phyloP scores from a whole-genome alignment of 352 stramenopile genomes.

The Phytopythium montanum region DNA sequence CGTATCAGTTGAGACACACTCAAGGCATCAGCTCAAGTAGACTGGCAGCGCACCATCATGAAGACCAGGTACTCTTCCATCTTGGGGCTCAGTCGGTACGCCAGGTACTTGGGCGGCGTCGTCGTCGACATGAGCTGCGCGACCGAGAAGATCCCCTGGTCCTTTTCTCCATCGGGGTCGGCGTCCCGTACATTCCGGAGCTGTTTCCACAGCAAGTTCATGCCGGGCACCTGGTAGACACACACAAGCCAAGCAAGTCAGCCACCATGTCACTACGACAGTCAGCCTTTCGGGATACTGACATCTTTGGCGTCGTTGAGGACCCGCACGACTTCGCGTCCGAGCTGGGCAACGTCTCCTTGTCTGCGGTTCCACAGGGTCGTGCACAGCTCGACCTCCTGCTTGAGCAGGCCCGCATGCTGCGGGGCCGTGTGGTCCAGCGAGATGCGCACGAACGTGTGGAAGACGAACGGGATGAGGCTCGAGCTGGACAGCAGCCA shows the following conservation, averaged over 20 bases:
- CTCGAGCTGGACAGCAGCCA: constrained; percentile 71
- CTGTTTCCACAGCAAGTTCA: constrained; percentile 81
- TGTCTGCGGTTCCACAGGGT: constrained; percentile 70
- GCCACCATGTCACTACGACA: background rate
- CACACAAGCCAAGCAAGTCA: constrained; percentile 1
- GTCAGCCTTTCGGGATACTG: constrained; percentile 4
- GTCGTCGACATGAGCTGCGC: constrained; percentile 67
- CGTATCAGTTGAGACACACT: background rate
- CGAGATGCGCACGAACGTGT: constrained; percentile 70
- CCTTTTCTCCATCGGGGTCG: constrained; percentile 38
- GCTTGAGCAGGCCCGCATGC: constrained; percentile 63
- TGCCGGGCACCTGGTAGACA: constrained; percentile 57
- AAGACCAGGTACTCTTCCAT: constrained; percentile 87
- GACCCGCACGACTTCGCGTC: constrained; percentile 74
- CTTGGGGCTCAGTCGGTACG: constrained; percentile 76
- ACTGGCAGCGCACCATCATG: constrained; percentile 58
- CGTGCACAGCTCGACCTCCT: constrained; percentile 77
- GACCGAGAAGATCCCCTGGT: constrained; percentile 53
- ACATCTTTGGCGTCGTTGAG: constrained; percentile 82
- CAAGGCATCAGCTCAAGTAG: background rate
- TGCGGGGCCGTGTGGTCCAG: constrained; percentile 53
- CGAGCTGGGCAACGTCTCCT: constrained; percentile 59
- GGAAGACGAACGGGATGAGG: constrained; percentile 80
- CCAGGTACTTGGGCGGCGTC: constrained; percentile 73
- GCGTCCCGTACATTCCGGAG: constrained; percentile 59